Base-by-base conservation (phyloP, 1,284 basidiomycete genomes). In the Naganishia albida region DNA sequence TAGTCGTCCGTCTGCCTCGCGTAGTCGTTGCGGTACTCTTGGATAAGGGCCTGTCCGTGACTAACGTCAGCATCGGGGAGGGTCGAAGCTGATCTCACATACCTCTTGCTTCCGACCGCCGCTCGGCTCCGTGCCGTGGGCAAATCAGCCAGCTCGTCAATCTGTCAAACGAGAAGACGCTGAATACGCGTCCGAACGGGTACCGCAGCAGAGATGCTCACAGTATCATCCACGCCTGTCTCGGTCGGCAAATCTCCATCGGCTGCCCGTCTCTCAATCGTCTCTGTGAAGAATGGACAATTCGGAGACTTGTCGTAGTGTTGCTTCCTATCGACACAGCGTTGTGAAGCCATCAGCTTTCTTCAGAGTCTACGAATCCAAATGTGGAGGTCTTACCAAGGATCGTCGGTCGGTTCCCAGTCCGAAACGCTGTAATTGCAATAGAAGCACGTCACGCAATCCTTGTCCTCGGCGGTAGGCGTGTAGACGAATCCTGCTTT, bases 371-470 rank as follows among this genome's bases (percentile, higher is more conserved):
- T 34, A 66, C 44, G 62, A 88, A 83, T 73, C 88, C 87, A 0
- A 84, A 80, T 72, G 87, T 88, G 87, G 88, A 71, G 64, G 26
- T 68, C 73, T 39, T 44, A 72, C 91, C 85, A 76, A 25, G 91
- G 91, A 74, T 92, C 86, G 74, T 93, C 91, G 13, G 83, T 84
- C 40, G 82, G 80, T 65, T 91, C 89, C 91, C 91, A 93, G 6
- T 88, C 89, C 65, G 85, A 85, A 2, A 92, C 82, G 3, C 85
- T 82, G 43, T 87, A 82, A 51, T 85, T 81, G 74, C 91, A 93
- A 71, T 91, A 89, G 2, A 91, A 81, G 74, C 91, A 93, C 0
- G 85, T 85, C 0, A 85, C 89, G 0, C 85, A 85, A 74, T 93
- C 91, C 28, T 70, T 68, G 66, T 89, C 87, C 2, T 83, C 85